Evolutionary conservation across 495 filamentous ascomycete species (phyloP), one percentile per base, ranked within the genome.

Genomic region (Penicilliopsis zonata): DNA sequence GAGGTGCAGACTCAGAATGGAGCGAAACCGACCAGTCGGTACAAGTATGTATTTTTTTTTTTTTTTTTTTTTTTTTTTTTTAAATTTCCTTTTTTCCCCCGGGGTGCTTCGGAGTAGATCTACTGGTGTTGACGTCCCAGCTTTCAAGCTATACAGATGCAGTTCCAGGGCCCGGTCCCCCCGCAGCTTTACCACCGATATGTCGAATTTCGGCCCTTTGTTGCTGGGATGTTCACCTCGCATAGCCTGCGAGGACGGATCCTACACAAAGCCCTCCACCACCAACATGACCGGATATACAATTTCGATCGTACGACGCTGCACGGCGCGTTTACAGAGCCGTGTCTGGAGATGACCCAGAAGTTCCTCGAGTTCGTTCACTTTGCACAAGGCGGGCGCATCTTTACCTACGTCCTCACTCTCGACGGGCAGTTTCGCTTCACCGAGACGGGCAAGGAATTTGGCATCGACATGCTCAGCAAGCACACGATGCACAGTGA

Each of bases 401-500:
- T 94, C 21, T 95, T 85, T 48, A 96, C 88, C 15, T 96, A 94
- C 43, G 77, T 95, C 9, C 61, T 96, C 4, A 94, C 86, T 0
- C 66, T 95, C 12, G 88, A 96, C 42, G 80, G 76, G 3, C 64
- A 83, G 19, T 65, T 90, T 43, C 78, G 84, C 14, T 96, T 94
- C 55, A 94, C 87, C 0, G 86, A 94, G 52, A 96, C 88, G 0
- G 87, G 87, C 5, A 85, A 87, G 37, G 86, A 94, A 48, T 94
- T 95, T 35, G 83, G 86, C 18, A 83, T 96, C 35, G 87, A 95
- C 47, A 53, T 96, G 36, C 56, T 96, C 35, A 81, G 74, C 43
- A 96, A 96, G 50, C 88, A 96, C 51, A 92, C 82, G 18, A 86
- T 96, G 80, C 88, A 96, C 47, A 86, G 80, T 47, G 77, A 94